These are phyloP conservation scores for Reticulascus tulasneorum DNA, from an alignment of 2,329 filamentous ascomycete genomes.

Conservation along the genomic window DNA sequence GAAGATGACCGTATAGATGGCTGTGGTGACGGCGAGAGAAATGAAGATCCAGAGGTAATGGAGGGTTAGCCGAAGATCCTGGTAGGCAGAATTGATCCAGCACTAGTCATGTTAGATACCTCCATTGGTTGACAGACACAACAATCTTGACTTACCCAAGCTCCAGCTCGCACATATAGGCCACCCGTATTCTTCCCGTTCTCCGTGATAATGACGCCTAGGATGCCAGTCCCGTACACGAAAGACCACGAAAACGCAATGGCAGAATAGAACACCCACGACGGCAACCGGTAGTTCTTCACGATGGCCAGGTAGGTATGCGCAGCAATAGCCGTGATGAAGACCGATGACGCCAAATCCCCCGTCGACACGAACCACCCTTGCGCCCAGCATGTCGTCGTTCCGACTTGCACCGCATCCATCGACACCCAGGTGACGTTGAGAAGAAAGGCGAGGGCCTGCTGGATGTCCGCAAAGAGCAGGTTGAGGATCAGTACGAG, in stretches of 20 bases:
- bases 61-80: constrained; percentile 51
- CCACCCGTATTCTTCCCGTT: constrained; percentile 38
- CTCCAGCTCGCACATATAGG: constrained; percentile 60
- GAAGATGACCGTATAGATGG: constrained; percentile 38
- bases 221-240: constrained; percentile 51
- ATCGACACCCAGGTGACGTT: constrained; percentile 55
- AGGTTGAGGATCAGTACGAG: constrained; percentile 67
- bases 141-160: constrained; percentile 45
- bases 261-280: constrained; percentile 42
- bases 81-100: constrained; percentile 57
- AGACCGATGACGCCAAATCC: constrained; percentile 62
- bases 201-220: constrained; percentile 41
- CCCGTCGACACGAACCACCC: constrained; percentile 67
- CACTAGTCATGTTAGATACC: constrained; percentile 37
- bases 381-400: constrained; percentile 56
- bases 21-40: constrained; percentile 29
- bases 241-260: constrained; percentile 55
- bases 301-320: constrained; percentile 65
- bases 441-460: constrained; percentile 60
- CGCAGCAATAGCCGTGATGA: constrained; percentile 61
- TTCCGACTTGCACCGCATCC: constrained; percentile 51
- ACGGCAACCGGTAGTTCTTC: constrained; percentile 46
- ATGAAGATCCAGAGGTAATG: constrained; percentile 64
- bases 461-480: constrained; percentile 63
- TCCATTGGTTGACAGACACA: background rate